phyloP scores from a whole-genome alignment of 2,329 filamentous ascomycete genomes.

The Elsinoe australis region DNA sequence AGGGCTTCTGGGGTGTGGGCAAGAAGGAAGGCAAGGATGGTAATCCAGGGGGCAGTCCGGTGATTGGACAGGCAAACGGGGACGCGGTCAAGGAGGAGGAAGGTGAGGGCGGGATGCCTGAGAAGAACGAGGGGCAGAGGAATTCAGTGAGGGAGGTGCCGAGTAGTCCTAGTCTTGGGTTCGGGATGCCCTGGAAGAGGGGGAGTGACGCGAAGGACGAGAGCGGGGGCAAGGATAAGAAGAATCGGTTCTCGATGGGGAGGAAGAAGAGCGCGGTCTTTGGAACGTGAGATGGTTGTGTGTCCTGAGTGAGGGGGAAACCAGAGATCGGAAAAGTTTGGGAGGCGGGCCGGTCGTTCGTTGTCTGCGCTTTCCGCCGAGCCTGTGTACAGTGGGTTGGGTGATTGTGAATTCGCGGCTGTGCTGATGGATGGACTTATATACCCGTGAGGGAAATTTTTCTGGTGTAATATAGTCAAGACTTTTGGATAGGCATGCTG shows the following conservation, averaged over 20 bases:
- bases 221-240: conserved; percentile 38
- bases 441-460: conserved; percentile 1
- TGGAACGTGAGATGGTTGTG: not conserved
- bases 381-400: too few species aligned
- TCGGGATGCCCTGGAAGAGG: conserved; percentile 17
- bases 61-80: conserved; percentile 25
- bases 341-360: not conserved
- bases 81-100: conserved; percentile 29
- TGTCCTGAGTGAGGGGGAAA: not conserved
- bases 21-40: conserved; percentile 41
- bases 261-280: conserved; percentile 54
- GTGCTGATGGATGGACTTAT: not conserved
- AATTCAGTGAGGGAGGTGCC: conserved; percentile 16
- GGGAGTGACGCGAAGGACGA: conserved; percentile 12
- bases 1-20: conserved; percentile 50
- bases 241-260: conserved; percentile 61
- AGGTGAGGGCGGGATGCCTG: conserved; percentile 22
- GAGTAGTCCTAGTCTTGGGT: conserved; percentile 9
- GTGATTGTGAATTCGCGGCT: too few species aligned
- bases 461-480: conserved; percentile 7
- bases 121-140: conserved; percentile 21
- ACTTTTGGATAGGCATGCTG: not conserved
- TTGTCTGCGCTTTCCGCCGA: too few species aligned
- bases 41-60: too few species aligned
- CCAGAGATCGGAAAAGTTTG: not conserved